Conservation (phyloP, 305 asterid species). For the Fraxinus baroniana region DNA sequence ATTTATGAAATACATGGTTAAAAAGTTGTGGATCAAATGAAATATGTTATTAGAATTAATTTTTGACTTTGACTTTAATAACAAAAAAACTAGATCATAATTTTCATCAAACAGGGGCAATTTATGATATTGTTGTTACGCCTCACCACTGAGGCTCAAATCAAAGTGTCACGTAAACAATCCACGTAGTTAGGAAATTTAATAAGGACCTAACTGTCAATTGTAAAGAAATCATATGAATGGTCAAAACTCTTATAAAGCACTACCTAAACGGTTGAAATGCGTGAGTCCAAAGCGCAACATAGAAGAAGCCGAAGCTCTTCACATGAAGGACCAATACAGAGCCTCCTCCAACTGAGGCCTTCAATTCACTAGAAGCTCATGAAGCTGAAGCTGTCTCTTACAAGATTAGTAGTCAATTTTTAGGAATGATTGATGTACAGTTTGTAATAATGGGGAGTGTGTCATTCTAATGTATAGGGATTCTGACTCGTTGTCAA, state of each 20-base stretch:
- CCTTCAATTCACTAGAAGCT: not conserved
- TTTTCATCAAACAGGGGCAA: too few relatives aligned
- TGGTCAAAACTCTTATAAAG: not conserved
- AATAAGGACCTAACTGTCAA: not conserved
- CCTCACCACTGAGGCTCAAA: not conserved
- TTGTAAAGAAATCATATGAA: not conserved
- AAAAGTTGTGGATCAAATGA: too few relatives aligned
- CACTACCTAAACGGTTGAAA: not conserved
- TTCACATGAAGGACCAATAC: not conserved
- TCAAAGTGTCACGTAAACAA: not conserved
- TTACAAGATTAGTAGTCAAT: not conserved
- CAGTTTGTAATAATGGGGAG: not conserved
- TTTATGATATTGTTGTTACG: not conserved
- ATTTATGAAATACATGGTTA: too few relatives aligned
- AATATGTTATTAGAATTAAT: too few relatives aligned
- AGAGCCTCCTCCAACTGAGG: not conserved
- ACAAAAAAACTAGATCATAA: too few relatives aligned
- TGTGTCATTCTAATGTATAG: too few relatives aligned
- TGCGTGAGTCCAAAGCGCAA: not conserved
- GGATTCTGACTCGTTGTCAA: too few relatives aligned
- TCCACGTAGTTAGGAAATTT: not conserved
- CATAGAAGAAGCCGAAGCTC: not conserved
- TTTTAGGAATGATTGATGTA: too few relatives aligned
- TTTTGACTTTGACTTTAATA: too few relatives aligned
- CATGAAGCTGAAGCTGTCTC: not conserved